Evolutionary conservation across 73 alveolate species (phyloP).

Genomic region (Paramecium bursaria): DNA sequence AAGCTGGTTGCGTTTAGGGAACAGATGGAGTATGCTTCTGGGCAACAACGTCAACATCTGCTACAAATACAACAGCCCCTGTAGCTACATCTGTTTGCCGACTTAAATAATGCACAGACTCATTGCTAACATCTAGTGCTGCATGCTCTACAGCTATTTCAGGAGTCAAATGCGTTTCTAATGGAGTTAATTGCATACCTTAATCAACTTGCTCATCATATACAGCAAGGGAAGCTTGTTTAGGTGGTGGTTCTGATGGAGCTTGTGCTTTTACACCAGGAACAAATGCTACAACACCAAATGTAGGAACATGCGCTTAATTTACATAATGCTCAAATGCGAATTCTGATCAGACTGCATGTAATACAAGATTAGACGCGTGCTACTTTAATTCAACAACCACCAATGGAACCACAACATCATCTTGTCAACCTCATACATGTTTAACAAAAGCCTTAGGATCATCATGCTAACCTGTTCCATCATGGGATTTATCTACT

Average conservation of each 20-base stretch:
- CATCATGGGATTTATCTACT: not conserved
- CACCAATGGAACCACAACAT: not conserved
- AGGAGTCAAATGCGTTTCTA: constrained; percentile 11
- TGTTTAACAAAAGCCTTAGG: not conserved
- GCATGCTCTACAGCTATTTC: constrained; percentile 5
- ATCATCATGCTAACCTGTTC: not conserved
- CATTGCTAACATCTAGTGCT: not conserved
- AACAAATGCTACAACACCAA: not conserved
- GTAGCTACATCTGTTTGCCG: not conserved
- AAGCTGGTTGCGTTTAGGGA: constrained; percentile 53
- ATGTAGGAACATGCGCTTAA: not conserved
- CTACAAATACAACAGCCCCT: not conserved
- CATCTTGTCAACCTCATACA: not conserved
- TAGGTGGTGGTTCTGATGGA: constrained; percentile 41
- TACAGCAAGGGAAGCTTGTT: not conserved
- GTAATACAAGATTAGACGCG: not conserved
- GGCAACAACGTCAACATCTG: constrained; percentile 2
- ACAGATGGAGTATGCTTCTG: not conserved
- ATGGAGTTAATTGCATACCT: constrained; percentile 26
- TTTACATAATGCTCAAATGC: constrained; percentile 14
- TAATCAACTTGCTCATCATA: constrained; percentile 16
- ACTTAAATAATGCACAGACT: constrained; percentile 31
- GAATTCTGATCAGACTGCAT: not conserved
- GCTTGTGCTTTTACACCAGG: constrained; percentile 28
- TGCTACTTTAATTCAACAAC: not conserved